Evolutionary conservation across 768 basidiomycete genomes (phyloP).

Genomic region (Kwoniella bestiolae): DNA sequence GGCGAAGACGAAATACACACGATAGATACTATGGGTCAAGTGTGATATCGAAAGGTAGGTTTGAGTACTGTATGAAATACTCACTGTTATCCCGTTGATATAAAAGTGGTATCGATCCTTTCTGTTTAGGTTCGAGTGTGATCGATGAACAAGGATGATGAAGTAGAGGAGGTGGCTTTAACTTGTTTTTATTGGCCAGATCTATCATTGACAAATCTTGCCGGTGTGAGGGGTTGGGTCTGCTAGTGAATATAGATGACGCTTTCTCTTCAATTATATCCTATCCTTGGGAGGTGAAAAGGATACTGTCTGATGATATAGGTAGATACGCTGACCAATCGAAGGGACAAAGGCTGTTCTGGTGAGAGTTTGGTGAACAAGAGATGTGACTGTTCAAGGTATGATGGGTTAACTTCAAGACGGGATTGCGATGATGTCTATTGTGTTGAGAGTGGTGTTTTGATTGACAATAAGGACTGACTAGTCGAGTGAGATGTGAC

Average conservation of each 20-base stretch:
- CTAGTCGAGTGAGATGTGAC: background rate
- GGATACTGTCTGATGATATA: background rate
- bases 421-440: background rate
- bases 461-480: background rate
- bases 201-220: constrained; percentile 15
- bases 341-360: background rate
- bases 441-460: background rate
- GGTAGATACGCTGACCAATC: constrained; percentile 1
- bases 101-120: background rate
- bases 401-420: background rate
- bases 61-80: background rate
- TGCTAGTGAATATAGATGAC: background rate
- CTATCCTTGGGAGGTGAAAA: background rate
- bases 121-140: background rate
- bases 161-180: constrained; percentile 11
- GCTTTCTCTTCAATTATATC: background rate
- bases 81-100: constrained; percentile 7
- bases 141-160: background rate
- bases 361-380: background rate
- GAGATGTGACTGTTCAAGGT: background rate
- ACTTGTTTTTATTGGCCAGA: constrained; percentile 10
- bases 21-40: too few species aligned
- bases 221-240: background rate
- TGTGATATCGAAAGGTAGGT: background rate
- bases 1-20: too few species aligned